phyloP scores from a whole-genome alignment of 345 rosid genomes.

The Bruguiera parviflora region DNA sequence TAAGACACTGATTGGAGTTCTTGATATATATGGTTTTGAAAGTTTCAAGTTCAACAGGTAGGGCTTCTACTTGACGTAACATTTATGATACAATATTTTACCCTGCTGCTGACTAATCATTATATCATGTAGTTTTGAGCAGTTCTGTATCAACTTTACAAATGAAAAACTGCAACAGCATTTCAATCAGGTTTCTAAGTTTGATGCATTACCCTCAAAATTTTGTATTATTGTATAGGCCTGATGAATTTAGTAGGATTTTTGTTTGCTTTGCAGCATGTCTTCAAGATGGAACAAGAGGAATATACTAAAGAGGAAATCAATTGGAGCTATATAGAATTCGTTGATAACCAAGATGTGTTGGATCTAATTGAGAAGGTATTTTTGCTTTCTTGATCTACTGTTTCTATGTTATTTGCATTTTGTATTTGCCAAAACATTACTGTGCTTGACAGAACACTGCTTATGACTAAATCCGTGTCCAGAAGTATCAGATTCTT shows the following conservation, averaged over 20 bases:
- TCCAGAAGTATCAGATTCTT: background rate
- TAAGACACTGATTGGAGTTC: conserved; percentile 88
- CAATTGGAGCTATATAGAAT: conserved; percentile 99
- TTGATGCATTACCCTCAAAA: conserved; percentile 9
- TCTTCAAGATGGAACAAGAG: conserved; percentile 99
- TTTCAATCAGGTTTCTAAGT: conserved; percentile 80
- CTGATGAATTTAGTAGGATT: conserved; percentile 19
- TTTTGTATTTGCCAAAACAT: conserved; percentile 4
- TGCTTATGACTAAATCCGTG: background rate
- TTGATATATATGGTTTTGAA: conserved; percentile 98
- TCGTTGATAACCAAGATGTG: conserved; percentile 99
- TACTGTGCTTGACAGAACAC: conserved; percentile 6
- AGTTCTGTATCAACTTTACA: conserved; percentile 97
- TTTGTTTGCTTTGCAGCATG: conserved; percentile 62
- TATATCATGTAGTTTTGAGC: conserved; percentile 66
- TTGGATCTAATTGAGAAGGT: conserved; percentile 98
- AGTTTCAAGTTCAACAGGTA: conserved; percentile 97
- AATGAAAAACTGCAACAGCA: conserved; percentile 99
- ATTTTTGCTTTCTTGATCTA: conserved; percentile 14
- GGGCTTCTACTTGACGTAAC: conserved; percentile 24
- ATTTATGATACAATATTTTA: conserved; percentile 6
- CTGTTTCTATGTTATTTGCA: conserved; percentile 11
- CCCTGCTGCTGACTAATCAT: conserved; percentile 23
- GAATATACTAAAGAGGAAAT: conserved; percentile 98
- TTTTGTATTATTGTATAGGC: conserved; percentile 7